phyloP scores from a whole-genome alignment of 1,284 basidiomycete species.

The Heterobasidion annosum region DNA sequence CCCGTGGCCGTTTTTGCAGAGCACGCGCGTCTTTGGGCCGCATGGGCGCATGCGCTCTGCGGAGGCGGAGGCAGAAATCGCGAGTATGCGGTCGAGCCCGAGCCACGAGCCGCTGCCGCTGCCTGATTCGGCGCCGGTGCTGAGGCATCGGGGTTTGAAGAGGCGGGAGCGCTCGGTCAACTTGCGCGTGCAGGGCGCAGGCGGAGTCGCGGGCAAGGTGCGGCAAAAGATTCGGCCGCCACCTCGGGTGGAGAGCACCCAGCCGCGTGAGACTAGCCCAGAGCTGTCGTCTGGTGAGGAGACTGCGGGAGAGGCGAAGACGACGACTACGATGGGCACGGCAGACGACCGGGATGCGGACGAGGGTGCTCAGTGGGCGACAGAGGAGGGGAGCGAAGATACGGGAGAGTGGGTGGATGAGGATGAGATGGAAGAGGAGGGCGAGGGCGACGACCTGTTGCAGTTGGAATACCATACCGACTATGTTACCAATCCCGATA shows the following conservation, averaged over 20 bases:
- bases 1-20: conserved; percentile 57
- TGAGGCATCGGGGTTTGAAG: conserved; percentile 25
- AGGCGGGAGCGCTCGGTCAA: conserved; percentile 26
- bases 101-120: conserved; percentile 61
- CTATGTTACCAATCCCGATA: conserved; percentile 56
- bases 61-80: conserved; percentile 8
- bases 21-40: conserved; percentile 27
- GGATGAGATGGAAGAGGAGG: conserved; percentile 34
- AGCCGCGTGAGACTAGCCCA: conserved; percentile 70
- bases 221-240: conserved; percentile 42
- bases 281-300: conserved; percentile 56
- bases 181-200: conserved; percentile 14
- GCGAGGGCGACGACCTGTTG: conserved; percentile 58
- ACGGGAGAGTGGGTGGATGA: conserved; percentile 65
- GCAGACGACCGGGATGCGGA: conserved; percentile 11
- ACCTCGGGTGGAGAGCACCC: conserved; percentile 70
- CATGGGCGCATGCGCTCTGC: conserved; percentile 29
- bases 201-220: conserved; percentile 14
- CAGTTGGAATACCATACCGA: conserved; percentile 69
- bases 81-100: conserved; percentile 65
- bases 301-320: conserved; percentile 46
- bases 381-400: conserved; percentile 19
- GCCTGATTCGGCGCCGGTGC: conserved; percentile 25
- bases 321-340: not conserved
- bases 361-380: not conserved